A percentile compares a stretch with the other conserved stretches of the same genome.
These are phyloP conservation scores for Curvularia eragrostidis DNA, from an alignment of 2,329 filamentous ascomycete genomes.

Conservation along the genomic window DNA sequence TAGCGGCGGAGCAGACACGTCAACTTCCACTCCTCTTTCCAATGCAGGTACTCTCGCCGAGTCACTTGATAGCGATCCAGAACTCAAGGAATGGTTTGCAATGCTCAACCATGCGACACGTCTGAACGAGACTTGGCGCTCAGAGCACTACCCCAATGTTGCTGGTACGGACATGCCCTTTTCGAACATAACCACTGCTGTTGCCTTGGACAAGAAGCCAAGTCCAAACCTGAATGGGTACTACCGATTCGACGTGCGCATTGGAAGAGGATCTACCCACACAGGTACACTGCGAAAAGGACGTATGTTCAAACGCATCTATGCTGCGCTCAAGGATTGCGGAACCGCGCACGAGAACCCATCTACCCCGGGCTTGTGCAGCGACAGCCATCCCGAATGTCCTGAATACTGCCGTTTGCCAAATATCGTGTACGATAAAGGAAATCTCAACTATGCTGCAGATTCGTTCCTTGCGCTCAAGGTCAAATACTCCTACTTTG, in stretches of 20 bases:
- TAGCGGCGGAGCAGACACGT: background rate
- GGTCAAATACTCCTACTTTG: conserved; percentile 1
- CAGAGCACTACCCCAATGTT: background rate
- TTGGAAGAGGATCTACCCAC: conserved; percentile 1
- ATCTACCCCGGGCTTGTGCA: background rate
- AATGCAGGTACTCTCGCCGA: background rate
- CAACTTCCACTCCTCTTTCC: background rate
- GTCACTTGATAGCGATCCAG: background rate
- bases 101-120: background rate
- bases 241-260: conserved; percentile 9
- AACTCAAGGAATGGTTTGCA: background rate
- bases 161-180: background rate
- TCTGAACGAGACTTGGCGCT: background rate
- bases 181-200: background rate
- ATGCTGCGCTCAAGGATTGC: conserved; percentile 3
- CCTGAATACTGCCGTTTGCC: background rate
- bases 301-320: conserved; percentile 11
- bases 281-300: conserved; percentile 6
- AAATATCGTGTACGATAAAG: background rate
- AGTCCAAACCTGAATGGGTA: conserved; percentile 3
- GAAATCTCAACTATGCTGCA: background rate
- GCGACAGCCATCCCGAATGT: background rate
- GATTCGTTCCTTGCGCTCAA: background rate
- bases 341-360: background rate
- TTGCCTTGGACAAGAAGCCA: background rate